A percentile compares a stretch with the other conserved stretches of the same genome.
These are phyloP conservation scores for Zygotorulaspora sp. DNA, from an alignment of 805 yeast species.

Conservation along the genomic window DNA sequence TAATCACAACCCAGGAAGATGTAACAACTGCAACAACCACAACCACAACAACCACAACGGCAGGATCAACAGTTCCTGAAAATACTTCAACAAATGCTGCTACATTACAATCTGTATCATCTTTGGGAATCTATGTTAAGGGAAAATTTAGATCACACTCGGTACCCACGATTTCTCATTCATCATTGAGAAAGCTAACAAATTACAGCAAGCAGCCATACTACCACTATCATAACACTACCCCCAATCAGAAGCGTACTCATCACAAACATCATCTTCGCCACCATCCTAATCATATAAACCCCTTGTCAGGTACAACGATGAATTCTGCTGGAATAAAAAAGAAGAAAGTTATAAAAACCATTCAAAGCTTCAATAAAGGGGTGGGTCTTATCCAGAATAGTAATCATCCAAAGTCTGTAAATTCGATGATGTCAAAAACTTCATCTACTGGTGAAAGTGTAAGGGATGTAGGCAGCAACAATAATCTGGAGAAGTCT, in stretches of 20 bases:
- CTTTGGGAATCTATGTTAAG: conserved; percentile 13
- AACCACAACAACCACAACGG: conserved; percentile 1
- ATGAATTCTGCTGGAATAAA: conserved; percentile 8
- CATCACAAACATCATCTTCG: conserved; percentile 3
- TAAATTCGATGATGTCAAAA: neutral
- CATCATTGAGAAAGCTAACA: conserved; percentile 29
- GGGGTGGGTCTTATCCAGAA: conserved; percentile 2
- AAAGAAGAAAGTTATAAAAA: conserved; percentile 7
- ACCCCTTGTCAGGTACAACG: conserved; percentile 1
- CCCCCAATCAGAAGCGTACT: neutral
- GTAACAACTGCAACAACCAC: neutral
- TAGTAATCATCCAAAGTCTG: neutral
- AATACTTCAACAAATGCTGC: neutral
- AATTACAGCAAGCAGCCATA: conserved; percentile 15
- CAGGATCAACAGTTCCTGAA: neutral
- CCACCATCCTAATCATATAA: conserved; percentile 8
- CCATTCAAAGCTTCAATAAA: conserved; percentile 1
- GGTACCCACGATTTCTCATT: conserved; percentile 34
- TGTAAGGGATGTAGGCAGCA: too few species aligned
- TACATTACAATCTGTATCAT: conserved; percentile 2
- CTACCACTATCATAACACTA: conserved; percentile 15
- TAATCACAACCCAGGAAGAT: too few species aligned
- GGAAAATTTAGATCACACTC: conserved; percentile 33
- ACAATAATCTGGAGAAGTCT: too few species aligned
- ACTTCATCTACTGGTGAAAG: neutral